Base-by-base conservation (phyloP, 805 yeast genomes). In the Spathaspora hagerdaliae region DNA sequence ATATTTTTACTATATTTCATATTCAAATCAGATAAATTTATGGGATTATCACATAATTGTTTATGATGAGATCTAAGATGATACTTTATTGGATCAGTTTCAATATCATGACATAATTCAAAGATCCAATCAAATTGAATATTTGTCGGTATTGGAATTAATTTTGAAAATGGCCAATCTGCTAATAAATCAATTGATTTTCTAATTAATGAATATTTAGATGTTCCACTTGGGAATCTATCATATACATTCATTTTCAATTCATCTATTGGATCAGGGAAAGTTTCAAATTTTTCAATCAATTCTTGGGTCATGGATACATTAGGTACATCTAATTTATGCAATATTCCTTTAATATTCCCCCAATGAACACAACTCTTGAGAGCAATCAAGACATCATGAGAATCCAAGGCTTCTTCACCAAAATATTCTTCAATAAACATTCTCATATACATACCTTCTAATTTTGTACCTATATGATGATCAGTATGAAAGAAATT, bases 401-500 rank as follows among this genome's bases (percentile, higher is more conserved):
- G 62, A 39, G 74, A 68, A 7, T 57, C 57, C 27, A 76, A 49
- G 0, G 72, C 68, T 3, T 62, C 71, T 5, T 51, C 58, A 6
- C 78, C 80, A 46, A 66, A 75, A 44, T 68, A 64, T 36, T 64
- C 61, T 15, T 51, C 51, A 38, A 77, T 67, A 31, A 65, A 64
- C 14, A 38, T 31, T 33, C 27, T 41, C 62, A 78, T 58, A 49
- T 66, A 72, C 36, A 54, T 49, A 0, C 81, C 80, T 45, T 77
- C 80, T 15, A 77, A 56, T 42, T 64, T 67, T n/a, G 78, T 74
- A 43, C 78, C 73, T 14, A 75, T 71, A 55, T 73, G 79, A 53
- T 78, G 83, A 54, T 78, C 82, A 1, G 82, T 75, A 48, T 78
- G 82, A 45, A 77, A 64, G 51, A 77, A 78, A 53, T 77, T 75